Percentiles rank a stretch among this genome's conserved stretches.
Evolutionary conservation across 208 protist species (phyloP).

Genomic region (Wallacemonas sp.): DNA sequence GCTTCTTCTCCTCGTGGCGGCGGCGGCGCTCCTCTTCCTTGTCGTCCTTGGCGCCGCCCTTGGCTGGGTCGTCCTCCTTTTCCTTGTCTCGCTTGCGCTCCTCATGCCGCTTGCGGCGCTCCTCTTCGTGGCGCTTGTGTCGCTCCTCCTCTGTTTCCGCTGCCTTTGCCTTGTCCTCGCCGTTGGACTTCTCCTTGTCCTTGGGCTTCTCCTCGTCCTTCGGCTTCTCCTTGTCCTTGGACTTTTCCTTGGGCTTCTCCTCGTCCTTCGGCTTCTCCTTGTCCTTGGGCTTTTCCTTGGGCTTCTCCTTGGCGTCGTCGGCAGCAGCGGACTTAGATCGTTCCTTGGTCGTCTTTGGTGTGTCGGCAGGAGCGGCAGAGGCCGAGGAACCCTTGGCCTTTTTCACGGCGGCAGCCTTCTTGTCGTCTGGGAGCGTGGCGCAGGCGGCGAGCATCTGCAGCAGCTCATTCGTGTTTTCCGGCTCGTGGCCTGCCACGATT

Average conservation of each 20-base stretch:
- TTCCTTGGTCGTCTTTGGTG: conserved; percentile 8
- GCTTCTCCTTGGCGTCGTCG: conserved; percentile 16
- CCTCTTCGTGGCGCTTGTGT: conserved; percentile 59
- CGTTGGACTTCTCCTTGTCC: conserved; percentile 22
- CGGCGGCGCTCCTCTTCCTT: conserved; percentile 28
- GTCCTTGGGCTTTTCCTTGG: conserved; percentile 21
- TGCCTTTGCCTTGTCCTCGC: conserved; percentile 21
- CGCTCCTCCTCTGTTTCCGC: conserved; percentile 61
- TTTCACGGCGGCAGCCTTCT: conserved; percentile 65
- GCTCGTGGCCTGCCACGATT: conserved; percentile 85
- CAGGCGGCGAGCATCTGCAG: conserved; percentile 84
- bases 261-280: conserved; percentile 11
- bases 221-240: conserved; percentile 19
- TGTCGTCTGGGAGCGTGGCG: conserved; percentile 49
- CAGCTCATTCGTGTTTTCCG: conserved; percentile 86
- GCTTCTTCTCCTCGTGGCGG: conserved; percentile 34
- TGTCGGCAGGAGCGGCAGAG: neutral
- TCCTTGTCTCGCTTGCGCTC: conserved; percentile 47
- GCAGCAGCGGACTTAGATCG: conserved; percentile 13
- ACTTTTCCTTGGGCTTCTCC: conserved; percentile 18
- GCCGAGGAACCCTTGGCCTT: conserved; percentile 47
- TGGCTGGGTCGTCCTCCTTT: conserved; percentile 29
- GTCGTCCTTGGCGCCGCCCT: conserved; percentile 15
- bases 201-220: conserved; percentile 27
- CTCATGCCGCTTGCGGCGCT: conserved; percentile 45